Evolutionary conservation across 1,284 basidiomycete species (phyloP).

Genomic region (Rhodotorula sp.): DNA sequence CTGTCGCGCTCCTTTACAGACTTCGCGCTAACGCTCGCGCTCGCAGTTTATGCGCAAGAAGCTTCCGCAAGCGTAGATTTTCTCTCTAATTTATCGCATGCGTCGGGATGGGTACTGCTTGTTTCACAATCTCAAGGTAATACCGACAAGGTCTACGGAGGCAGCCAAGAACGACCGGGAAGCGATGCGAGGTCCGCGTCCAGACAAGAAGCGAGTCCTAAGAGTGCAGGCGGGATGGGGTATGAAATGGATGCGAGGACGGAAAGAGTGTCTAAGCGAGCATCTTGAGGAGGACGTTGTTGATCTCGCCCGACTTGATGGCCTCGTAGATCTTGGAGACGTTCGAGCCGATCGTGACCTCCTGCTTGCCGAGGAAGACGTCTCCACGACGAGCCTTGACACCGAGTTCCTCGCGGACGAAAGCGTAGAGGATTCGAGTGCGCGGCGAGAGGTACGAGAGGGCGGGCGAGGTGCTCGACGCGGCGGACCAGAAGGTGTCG

Average conservation of each 20-base stretch:
- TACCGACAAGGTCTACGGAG: neutral
- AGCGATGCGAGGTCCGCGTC: neutral
- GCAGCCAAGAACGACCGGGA: neutral
- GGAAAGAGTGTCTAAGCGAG: neutral
- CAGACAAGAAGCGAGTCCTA: neutral
- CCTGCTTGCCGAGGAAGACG: constrained; percentile 33
- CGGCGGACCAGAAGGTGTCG: constrained; percentile 58
- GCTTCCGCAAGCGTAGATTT: neutral
- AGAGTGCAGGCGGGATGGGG: neutral
- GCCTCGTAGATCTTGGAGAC: constrained; percentile 36
- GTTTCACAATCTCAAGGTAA: neutral
- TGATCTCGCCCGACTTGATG: constrained; percentile 31
- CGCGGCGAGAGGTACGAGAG: constrained; percentile 59
- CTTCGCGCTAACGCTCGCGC: neutral
- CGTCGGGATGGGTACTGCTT: neutral
- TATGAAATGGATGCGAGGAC: neutral
- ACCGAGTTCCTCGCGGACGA: constrained; percentile 63
- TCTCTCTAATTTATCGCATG: neutral
- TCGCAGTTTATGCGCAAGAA: constrained; percentile 24
- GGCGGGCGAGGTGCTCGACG: constrained; percentile 56
- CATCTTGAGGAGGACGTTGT: constrained; percentile 31
- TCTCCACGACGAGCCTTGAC: constrained; percentile 59
- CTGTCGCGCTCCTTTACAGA: too few species aligned
- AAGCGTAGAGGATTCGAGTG: constrained; percentile 67
- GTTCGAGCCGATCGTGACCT: constrained; percentile 30